Percentiles rank a stretch among this genome's conserved stretches.
Conservation (phyloP, 208 protist species). For the Crithidia acanthocephali region DNA sequence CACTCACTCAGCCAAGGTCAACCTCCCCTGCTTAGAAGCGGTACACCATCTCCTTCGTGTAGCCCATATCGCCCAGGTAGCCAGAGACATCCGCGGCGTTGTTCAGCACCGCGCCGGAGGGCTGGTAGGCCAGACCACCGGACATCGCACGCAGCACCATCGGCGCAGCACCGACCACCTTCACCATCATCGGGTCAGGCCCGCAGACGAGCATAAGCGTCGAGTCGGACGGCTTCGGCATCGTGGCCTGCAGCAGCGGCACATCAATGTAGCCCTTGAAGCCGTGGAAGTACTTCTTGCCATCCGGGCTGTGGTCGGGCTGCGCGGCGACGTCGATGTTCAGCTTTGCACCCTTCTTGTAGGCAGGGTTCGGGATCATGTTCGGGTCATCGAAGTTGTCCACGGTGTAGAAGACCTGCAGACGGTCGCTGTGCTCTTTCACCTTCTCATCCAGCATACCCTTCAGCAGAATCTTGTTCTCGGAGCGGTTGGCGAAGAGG, state of each 20-base stretch:
- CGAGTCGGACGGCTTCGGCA: constrained; percentile 68
- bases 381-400: constrained; percentile 73
- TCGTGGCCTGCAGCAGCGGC: constrained; percentile 72
- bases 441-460: constrained; percentile 84
- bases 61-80: constrained; percentile 71
- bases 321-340: constrained; percentile 44
- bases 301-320: constrained; percentile 43
- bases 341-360: constrained; percentile 35
- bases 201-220: constrained; percentile 91
- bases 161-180: constrained; percentile 62
- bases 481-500: constrained; percentile 91
- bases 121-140: constrained; percentile 76
- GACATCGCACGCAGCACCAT: constrained; percentile 75
- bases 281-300: constrained; percentile 76
- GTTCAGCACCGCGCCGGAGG: constrained; percentile 73
- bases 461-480: constrained; percentile 94
- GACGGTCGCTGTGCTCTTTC: constrained; percentile 59
- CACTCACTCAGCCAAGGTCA: no score
- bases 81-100: constrained; percentile 81
- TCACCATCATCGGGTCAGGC: constrained; percentile 85
- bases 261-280: constrained; percentile 79
- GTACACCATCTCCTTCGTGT: constrained; percentile 86
- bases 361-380: constrained; percentile 48
- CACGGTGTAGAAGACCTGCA: constrained; percentile 90
- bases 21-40: constrained; percentile 80